These are phyloP conservation scores for Monilinia polystroma DNA, from an alignment of 2,329 filamentous ascomycete genomes.

Conservation along the genomic window DNA sequence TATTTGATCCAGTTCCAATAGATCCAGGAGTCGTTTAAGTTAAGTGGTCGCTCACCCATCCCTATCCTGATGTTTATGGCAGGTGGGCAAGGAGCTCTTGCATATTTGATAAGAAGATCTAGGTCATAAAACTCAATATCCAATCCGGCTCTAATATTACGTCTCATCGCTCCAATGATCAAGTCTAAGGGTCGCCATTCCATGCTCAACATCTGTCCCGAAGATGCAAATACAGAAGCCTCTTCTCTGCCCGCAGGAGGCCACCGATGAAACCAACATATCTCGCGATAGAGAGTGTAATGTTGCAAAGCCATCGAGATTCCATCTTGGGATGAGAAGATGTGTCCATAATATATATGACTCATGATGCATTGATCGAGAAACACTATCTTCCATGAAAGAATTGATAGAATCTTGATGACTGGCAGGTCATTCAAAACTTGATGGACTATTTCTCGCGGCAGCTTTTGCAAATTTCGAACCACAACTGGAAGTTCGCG, in stretches of 20 bases:
- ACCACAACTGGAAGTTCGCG: constrained; percentile 19
- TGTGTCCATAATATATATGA: neutral
- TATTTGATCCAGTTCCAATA: constrained; percentile 18
- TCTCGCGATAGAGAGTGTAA: constrained; percentile 13
- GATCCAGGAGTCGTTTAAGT: neutral
- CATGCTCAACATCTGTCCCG: neutral
- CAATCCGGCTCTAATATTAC: neutral
- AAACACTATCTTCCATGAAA: constrained; percentile 11
- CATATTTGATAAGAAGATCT: constrained; percentile 6
- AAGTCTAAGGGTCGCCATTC: neutral
- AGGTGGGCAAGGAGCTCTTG: neutral
- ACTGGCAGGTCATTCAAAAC: constrained; percentile 24
- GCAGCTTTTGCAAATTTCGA: constrained; percentile 20
- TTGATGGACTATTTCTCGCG: constrained; percentile 26
- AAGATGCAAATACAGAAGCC: neutral
- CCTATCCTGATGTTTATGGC: neutral
- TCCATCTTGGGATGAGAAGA: neutral
- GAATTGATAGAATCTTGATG: constrained; percentile 23
- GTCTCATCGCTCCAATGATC: neutral
- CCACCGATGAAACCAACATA: neutral
- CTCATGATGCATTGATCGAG: constrained; percentile 13
- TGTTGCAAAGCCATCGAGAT: neutral
- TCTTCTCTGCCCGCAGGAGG: neutral
- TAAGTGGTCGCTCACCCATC: neutral
- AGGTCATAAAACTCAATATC: neutral